Evolutionary conservation across 306 rosid genomes (phyloP).

Genomic region (Vigna trinervia): DNA sequence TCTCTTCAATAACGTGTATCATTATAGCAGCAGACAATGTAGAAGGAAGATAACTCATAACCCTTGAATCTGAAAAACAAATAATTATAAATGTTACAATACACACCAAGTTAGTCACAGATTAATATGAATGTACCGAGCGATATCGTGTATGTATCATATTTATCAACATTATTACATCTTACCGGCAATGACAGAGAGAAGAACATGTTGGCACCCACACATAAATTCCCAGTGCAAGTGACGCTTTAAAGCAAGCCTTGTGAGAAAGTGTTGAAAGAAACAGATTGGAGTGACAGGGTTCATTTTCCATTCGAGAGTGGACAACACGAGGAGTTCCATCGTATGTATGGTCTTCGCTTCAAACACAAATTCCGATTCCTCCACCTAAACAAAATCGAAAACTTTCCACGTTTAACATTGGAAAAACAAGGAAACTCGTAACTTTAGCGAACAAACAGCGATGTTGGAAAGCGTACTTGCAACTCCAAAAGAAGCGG

Average conservation of each 20-base stretch:
- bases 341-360: constrained; percentile 83
- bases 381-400: constrained; percentile 61
- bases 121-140: neutral
- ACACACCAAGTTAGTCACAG: neutral
- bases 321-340: constrained; percentile 83
- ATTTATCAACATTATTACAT: neutral
- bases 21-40: constrained; percentile 74
- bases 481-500: constrained; percentile 83
- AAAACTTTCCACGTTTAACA: neutral
- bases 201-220: constrained; percentile 69
- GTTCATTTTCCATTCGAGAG: constrained; percentile 88
- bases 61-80: constrained; percentile 62
- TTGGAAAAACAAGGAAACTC: constrained; percentile 32
- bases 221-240: constrained; percentile 55
- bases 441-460: constrained; percentile 36
- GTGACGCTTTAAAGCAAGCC: constrained; percentile 59
- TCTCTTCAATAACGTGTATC: constrained; percentile 68
- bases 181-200: constrained; percentile 68
- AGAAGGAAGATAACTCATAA: constrained; percentile 68
- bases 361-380: constrained; percentile 71
- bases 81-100: neutral
- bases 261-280: constrained; percentile 68
- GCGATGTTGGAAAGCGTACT: constrained; percentile 45
- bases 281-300: constrained; percentile 83
- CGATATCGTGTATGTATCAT: neutral